A percentile compares a stretch with the other conserved stretches of the same genome.
Evolutionary conservation across 2,329 filamentous ascomycete species (phyloP).

Genomic region (Alternaria infectoria): DNA sequence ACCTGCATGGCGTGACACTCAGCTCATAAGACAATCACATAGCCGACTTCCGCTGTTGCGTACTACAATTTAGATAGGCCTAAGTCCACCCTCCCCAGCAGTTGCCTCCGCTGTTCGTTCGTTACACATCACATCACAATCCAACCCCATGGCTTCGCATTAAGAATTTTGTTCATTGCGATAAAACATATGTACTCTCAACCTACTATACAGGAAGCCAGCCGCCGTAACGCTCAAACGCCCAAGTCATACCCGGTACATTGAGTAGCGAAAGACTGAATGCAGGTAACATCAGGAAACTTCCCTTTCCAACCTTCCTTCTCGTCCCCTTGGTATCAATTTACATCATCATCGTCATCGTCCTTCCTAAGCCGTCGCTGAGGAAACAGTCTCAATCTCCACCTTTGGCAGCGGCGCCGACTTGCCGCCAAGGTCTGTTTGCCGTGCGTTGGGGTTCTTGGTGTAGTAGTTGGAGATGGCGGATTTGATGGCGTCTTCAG

Average conservation of each 20-base stretch:
- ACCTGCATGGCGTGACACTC: constrained; percentile 37
- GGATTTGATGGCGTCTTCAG: constrained; percentile 90
- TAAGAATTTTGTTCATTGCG: constrained; percentile 13
- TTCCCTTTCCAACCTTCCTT: not conserved
- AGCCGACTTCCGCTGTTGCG: not conserved
- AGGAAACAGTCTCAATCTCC: constrained; percentile 62
- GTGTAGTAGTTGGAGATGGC: constrained; percentile 90
- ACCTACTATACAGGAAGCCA: constrained; percentile 11
- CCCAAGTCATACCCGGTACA: constrained; percentile 10
- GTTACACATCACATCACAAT: not conserved
- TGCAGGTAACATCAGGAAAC: constrained; percentile 4
- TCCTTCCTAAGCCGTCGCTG: constrained; percentile 40
- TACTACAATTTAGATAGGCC: not conserved
- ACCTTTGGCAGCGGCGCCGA: constrained; percentile 71
- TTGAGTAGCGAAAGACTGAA: constrained; percentile 15
- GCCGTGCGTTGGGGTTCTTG: constrained; percentile 79
- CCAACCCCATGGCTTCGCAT: not conserved
- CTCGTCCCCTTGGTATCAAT: constrained; percentile 26
- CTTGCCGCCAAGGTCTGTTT: constrained; percentile 79
- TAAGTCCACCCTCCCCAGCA: not conserved
- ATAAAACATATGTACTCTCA: constrained; percentile 5
- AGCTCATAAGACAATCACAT: constrained; percentile 18
- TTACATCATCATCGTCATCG: constrained; percentile 22
- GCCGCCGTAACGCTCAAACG: constrained; percentile 17
- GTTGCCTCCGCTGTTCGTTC: not conserved